A percentile compares a stretch with the other conserved stretches of the same genome.
Evolutionary conservation across 208 protist genomes (phyloP).

Genomic region (Leishmania arabica): DNA sequence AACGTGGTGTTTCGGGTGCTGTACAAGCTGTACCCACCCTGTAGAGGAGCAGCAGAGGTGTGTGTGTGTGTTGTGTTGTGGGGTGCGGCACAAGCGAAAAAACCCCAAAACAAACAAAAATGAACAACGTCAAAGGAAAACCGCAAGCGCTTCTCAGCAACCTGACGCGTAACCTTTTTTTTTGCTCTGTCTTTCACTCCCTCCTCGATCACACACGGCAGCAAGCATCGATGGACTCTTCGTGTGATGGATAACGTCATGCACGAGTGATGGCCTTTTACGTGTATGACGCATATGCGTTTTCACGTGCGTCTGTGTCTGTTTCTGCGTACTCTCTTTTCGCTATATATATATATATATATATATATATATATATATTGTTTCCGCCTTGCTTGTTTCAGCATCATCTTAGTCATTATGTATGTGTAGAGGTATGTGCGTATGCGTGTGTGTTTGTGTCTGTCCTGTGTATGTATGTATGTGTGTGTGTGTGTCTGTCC

Average conservation of each 20-base stretch:
- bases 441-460: neutral
- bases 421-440: conserved; percentile 2
- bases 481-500: neutral
- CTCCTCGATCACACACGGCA: no score
- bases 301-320: neutral
- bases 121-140: no score
- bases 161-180: neutral
- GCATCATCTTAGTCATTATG: neutral
- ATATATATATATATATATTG: no score
- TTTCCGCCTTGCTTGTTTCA: neutral
- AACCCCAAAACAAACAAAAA: neutral
- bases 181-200: neutral
- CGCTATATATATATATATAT: no score
- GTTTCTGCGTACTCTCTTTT: neutral
- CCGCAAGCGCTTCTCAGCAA: neutral
- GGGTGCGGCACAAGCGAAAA: neutral
- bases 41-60: neutral
- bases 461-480: neutral
- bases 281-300: neutral
- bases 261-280: neutral
- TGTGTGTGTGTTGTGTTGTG: neutral
- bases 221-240: neutral
- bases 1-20: neutral
- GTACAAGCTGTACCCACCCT: neutral
- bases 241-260: neutral